Base-by-base conservation (phyloP, 31 red algal genomes). In the Asparagopsis taxiformis region DNA sequence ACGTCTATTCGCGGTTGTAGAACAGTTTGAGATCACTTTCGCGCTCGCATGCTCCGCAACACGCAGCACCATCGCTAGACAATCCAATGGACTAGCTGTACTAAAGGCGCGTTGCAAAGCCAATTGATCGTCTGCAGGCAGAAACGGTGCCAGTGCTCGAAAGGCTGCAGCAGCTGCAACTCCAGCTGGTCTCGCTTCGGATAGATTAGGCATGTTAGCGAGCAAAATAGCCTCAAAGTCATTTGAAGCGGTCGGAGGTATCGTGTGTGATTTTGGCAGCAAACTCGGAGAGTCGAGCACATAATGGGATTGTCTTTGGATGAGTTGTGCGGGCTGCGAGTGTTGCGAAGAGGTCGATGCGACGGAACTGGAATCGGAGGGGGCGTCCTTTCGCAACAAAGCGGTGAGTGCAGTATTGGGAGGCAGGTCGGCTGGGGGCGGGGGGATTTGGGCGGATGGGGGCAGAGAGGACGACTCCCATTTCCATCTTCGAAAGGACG, bases 401-500 rank as follows among this genome's bases (percentile, higher is more conserved):
- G n/a, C n/a, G n/a, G n/a, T n/a, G n/a, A n/a, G n/a, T n/a, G n/a
- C n/a, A n/a, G n/a, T n/a, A 24, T 55, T 55, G 52, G 52, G 52
- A 55, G 52, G 26, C 52, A 24, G 21, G 44, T 49, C 10, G 10
- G 55, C 69, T 3, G 29, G 30, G 32, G n/a, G 11, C 8, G 33
- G 31, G 6, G 62, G 28, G 36, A 54, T 53, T 25, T 38, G 16
- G 20, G 64, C 17, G 20, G 62, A 20, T 20, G 48, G 19, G 32
- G 16, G 3, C 22, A 55, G 29, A 15, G 32, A 54, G 13, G 62
- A 41, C 11, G 77, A 62, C 36, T 81, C 63, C 77, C 77, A 81
- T 54, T 81, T 81, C 77, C 77, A 81, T 29, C 64, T 62, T 19
- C 77, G 77, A 64, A 81, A 81, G 33, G 77, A 70, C n/a, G n/a